phyloP scores from a whole-genome alignment of 1,284 basidiomycete genomes.

The Trichosporon sp. region DNA sequence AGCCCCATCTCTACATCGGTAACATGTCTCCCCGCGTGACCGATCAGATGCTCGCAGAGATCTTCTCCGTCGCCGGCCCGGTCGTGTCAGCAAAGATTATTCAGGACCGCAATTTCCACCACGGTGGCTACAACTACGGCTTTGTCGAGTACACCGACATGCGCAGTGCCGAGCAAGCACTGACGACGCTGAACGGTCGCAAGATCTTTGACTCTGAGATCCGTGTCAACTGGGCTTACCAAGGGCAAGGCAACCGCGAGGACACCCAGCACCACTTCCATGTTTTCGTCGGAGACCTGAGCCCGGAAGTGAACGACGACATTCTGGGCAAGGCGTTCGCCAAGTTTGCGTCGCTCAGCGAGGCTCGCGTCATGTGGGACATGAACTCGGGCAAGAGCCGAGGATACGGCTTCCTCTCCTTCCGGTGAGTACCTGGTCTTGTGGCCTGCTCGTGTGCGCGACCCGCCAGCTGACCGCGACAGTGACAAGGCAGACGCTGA shows the following conservation, averaged over 20 bases:
- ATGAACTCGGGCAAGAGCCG: conserved; percentile 96
- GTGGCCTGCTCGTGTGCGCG: not conserved
- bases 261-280: conserved; percentile 94
- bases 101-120: conserved; percentile 94
- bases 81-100: conserved; percentile 99
- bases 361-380: conserved; percentile 99
- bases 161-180: conserved; percentile 91
- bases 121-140: conserved; percentile 95
- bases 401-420: conserved; percentile 58
- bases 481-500: conserved; percentile 96
- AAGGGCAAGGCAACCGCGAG: conserved; percentile 76
- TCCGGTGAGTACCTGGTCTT: conserved; percentile 40
- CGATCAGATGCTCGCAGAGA: conserved; percentile 75
- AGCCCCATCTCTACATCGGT: conserved; percentile 92
- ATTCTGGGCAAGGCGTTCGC: conserved; percentile 91
- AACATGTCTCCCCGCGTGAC: conserved; percentile 86
- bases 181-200: conserved; percentile 93
- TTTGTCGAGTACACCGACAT: conserved; percentile 98
- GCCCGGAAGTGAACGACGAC: conserved; percentile 97
- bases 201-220: conserved; percentile 98
- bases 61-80: conserved; percentile 89
- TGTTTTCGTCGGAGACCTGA: conserved; percentile 97
- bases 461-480: conserved; percentile 53
- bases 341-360: conserved; percentile 88
- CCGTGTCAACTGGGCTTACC: conserved; percentile 96